Evolutionary conservation across 345 rosid genomes (phyloP).

Genomic region (Acer yangbiense): DNA sequence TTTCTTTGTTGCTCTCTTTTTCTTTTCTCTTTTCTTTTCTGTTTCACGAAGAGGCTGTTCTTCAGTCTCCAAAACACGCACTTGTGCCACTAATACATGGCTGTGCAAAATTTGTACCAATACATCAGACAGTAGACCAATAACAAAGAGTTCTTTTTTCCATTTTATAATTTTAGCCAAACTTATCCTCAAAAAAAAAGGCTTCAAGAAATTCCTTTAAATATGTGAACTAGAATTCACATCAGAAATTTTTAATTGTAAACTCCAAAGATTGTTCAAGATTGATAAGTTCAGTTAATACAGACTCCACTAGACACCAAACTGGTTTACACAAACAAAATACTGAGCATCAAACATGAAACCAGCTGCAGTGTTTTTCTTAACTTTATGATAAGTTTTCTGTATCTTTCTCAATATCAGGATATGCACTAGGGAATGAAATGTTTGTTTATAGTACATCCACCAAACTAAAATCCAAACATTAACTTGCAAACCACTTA

Average conservation of each 20-base stretch:
- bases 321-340: too few relatives aligned
- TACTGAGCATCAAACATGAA: background rate
- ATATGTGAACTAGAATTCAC: background rate
- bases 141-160: too few relatives aligned
- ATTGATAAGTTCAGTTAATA: background rate
- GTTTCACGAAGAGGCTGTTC: background rate
- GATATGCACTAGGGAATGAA: background rate
- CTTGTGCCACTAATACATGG: background rate
- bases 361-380: background rate
- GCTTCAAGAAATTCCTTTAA: background rate
- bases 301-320: background rate
- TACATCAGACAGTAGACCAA: background rate
- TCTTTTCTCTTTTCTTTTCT: too few relatives aligned
- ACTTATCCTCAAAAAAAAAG: too few relatives aligned
- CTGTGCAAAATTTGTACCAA: background rate
- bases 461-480: slow-evolving; percentile 25
- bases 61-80: background rate
- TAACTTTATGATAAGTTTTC: slow-evolving; percentile 7
- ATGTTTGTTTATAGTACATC: background rate
- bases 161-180: too few relatives aligned
- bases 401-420: background rate
- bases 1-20: too few relatives aligned
- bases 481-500: background rate
- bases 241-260: background rate
- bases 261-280: background rate